Conservation (phyloP, 306 rosid genomes). For the Parietaria judaica region DNA sequence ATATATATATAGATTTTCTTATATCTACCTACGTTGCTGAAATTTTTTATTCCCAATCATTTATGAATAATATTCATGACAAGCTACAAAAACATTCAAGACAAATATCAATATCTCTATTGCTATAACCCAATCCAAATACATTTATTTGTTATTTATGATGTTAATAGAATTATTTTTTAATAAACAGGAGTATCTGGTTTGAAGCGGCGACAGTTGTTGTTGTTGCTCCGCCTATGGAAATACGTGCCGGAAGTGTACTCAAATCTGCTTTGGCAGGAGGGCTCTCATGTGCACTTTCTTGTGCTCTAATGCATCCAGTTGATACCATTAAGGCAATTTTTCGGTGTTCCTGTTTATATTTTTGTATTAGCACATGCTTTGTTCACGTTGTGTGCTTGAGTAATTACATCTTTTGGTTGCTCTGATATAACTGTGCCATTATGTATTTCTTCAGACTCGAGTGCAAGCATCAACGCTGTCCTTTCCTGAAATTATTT, state of each 20-base stretch:
- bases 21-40: neutral
- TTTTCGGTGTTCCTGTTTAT: neutral
- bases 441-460: constrained; percentile 51
- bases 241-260: constrained; percentile 92
- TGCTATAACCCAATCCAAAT: neutral
- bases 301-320: constrained; percentile 86
- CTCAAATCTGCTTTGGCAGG: constrained; percentile 98
- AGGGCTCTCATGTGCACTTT: constrained; percentile 94
- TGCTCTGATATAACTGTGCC: constrained; percentile 8
- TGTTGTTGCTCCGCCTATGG: constrained; percentile 92
- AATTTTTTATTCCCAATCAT: neutral
- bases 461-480: constrained; percentile 87
- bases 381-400: neutral
- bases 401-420: neutral
- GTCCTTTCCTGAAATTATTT: constrained; percentile 89
- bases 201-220: constrained; percentile 99
- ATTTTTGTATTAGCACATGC: neutral
- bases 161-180: constrained; percentile 23
- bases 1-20: too few relatives aligned
- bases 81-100: constrained; percentile 4
- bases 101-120: neutral
- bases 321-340: constrained; percentile 88
- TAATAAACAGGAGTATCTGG: constrained; percentile 84
- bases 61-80: neutral
- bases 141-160: constrained; percentile 1